Evolutionary conservation across 805 yeast genomes (phyloP).

Genomic region (Sugiyamaella qingdaonensis): DNA sequence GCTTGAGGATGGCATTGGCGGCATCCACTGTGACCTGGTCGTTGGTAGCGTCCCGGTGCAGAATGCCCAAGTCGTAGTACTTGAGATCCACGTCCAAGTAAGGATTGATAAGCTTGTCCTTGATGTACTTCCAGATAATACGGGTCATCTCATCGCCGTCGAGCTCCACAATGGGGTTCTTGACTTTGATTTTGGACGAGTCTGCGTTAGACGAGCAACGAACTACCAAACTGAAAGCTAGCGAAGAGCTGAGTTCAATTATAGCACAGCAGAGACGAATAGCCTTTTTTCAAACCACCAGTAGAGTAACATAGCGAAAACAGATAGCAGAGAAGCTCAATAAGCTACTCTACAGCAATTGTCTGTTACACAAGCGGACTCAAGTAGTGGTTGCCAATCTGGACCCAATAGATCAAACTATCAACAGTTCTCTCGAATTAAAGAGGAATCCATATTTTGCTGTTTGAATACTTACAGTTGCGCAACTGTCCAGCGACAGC

Average conservation of each 20-base stretch:
- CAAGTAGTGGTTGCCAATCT: too few species aligned
- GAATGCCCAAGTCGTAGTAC: constrained; percentile 87
- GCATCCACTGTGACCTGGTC: constrained; percentile 88
- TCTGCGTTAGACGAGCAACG: not conserved
- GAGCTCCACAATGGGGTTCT: constrained; percentile 90
- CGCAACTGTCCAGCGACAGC: not conserved
- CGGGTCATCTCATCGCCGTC: constrained; percentile 98
- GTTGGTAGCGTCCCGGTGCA: constrained; percentile 79
- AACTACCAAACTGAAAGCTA: too few species aligned
- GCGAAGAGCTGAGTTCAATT: too few species aligned
- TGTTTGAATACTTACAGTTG: not conserved
- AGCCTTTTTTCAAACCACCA: too few species aligned
- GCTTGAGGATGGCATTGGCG: constrained; percentile 81
- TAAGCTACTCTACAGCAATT: too few species aligned
- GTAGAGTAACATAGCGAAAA: too few species aligned
- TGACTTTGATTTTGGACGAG: constrained; percentile 61
- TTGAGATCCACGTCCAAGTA: constrained; percentile 82
- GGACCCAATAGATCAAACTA: too few species aligned
- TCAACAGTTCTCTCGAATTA: too few species aligned
- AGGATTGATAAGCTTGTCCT: constrained; percentile 79
- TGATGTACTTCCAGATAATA: constrained; percentile 90
- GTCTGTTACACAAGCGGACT: too few species aligned
- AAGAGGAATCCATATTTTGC: too few species aligned
- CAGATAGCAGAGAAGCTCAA: too few species aligned
- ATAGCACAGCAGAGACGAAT: too few species aligned